Evolutionary conservation across 2,329 filamentous ascomycete genomes (phyloP).

Genomic region (Ophiostoma angusticollis): DNA sequence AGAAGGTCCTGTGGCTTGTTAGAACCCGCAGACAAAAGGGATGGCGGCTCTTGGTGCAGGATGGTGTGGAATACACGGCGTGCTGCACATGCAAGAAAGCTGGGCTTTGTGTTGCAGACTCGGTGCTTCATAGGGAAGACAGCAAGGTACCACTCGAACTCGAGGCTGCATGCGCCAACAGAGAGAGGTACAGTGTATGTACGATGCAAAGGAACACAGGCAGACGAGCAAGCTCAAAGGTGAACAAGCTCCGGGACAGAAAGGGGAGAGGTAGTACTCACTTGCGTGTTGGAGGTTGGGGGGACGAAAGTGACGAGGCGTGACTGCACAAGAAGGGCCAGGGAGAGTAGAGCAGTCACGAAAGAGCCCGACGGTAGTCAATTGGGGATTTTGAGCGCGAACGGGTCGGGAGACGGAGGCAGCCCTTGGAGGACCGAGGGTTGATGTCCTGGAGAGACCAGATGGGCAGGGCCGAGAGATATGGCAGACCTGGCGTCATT

Average conservation of each 20-base stretch:
- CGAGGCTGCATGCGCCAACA: no score
- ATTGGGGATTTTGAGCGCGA: neutral
- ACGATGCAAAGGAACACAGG: neutral
- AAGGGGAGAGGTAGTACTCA: neutral
- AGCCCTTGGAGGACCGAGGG: constrained; percentile 5
- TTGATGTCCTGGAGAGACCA: constrained; percentile 1
- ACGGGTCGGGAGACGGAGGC: constrained; percentile 1
- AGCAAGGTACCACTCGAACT: no score
- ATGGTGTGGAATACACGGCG: no score
- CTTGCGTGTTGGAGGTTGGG: neutral
- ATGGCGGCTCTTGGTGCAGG: no score
- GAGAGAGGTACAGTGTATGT: no score
- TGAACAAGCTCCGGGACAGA: neutral
- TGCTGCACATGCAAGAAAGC: no score
- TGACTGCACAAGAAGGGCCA: neutral
- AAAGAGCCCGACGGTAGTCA: constrained; percentile 1
- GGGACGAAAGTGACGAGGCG: neutral
- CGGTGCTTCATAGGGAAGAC: no score
- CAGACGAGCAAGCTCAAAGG: neutral
- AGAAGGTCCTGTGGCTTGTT: neutral
- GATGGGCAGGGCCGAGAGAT: constrained; percentile 5
- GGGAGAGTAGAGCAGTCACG: neutral
- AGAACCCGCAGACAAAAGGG: neutral
- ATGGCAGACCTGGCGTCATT: constrained; percentile 11
- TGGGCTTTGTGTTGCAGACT: no score